Evolutionary conservation across 192 early-diverging fungal genomes (phyloP), one percentile per base, ranked within the genome.

Genomic region (Coemansia sp.): DNA sequence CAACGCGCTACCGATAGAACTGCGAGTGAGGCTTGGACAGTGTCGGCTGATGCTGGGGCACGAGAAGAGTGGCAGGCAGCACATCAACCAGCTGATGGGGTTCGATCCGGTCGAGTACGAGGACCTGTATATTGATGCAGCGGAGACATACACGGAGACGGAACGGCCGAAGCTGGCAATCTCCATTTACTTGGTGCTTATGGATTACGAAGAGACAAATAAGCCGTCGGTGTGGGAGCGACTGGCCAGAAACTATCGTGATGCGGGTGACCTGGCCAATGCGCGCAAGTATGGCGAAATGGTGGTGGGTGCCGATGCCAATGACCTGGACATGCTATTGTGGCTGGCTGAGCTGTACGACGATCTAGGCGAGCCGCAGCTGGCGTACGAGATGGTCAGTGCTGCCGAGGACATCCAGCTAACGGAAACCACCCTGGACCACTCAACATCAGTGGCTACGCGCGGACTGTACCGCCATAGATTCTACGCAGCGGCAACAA

Each of bases 1-100:
- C 41, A 66, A 64, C 48, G 55, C 62, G 8, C 72, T 97, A 29
- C 95, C 95, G 0, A 67, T 95, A 1, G 94, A 97, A 73, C 79
- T 98, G 50, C 87, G 92, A 20, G 86, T 91, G 52, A 91, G 91
- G 67, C 83, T 94, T 27, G 97, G 93, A 2, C 87, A 92, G 87
- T 76, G 70, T 61, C 84, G 94, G 29, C 44, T 97, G 31, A 75
- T 83, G 67, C 55, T 94, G 30, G 90, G 84, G 34, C 81, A 91
- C 41, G 62, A 70, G 10, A 86, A 89, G n/a, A 63, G 82, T 13
- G 94, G 91, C 17, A 75, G 86, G 67, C 15, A 9, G 20, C 79
- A 82, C 42, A 58, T 76, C 40, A 62, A 63, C 9, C 44, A 30
- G 5, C 29, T 82, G 87, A 87, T 72, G 33, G 57, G 28, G 29